Base-by-base conservation (phyloP, 2,329 filamentous ascomycete genomes). In the Colletotrichum spaethianum region DNA sequence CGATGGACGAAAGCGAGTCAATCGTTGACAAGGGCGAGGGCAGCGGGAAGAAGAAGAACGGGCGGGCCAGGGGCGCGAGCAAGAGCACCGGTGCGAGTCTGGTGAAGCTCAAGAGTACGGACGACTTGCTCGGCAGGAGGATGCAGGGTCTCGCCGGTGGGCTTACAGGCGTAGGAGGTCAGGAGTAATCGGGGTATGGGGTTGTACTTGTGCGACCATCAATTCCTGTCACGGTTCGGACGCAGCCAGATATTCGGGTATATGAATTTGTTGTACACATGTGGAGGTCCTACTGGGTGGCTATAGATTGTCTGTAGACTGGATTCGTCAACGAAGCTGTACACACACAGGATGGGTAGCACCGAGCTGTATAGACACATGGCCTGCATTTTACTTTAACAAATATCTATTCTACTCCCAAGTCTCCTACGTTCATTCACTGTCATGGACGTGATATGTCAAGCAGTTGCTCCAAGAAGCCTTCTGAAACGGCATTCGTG, bases 91-190 rank as follows among this genome's bases (percentile, higher is more conserved):
- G 85, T 59, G 85, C 84, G 78, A 87, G 84, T 57, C 76, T 90
- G 38, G 81, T 88, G 18, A 88, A 86, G 80, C 82, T 91, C 60
- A 85, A 86, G 71, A 90, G 89, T 78, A 86, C 87, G 48, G 89
- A 90, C 70, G 89, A 91, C 75, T 75, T 91, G 75, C 82, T 91
- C 14, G 84, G 87, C 0, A 81, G 89, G 74, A 83, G 89, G 59
- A 91, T 91, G 89, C 85, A 90, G 69, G 89, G 89, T 1, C 81
- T 91, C 26, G 86, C 87, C 3, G 86, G 86, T 8, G 85, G 87
- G 0, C 76, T 91, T 77, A 88, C 87, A 31, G 86, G 88, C 16
- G 73, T 84, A 65, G 84, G 86, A 67, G 86, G 87, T 23, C 81
- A 83, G 44, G 70, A 73, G 28, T 70, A 36, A 67, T 8, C 18